A percentile compares a stretch with the other conserved stretches of the same genome.
Evolutionary conservation across 371 early-diverging fungal genomes (phyloP).

Genomic region (Mortierella sp.): DNA sequence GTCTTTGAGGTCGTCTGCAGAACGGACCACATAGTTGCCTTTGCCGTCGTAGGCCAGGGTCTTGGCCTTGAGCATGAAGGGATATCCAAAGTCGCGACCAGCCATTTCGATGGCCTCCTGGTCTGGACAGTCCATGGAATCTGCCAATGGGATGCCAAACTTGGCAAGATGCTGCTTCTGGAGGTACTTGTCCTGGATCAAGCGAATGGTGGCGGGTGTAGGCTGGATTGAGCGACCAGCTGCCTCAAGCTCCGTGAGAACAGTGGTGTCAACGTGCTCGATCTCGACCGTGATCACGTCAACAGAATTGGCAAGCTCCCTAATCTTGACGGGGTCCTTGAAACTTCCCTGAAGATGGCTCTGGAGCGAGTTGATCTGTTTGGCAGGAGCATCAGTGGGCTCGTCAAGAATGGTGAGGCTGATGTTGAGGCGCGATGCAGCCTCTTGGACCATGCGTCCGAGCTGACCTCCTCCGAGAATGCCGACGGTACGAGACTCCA

Average conservation of each 20-base stretch:
- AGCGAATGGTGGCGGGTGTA: conserved; percentile 79
- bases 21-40: conserved; percentile 88
- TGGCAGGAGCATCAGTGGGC: conserved; percentile 81
- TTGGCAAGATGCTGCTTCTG: conserved; percentile 83
- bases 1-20: conserved; percentile 67
- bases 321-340: conserved; percentile 78
- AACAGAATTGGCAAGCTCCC: conserved; percentile 74
- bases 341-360: conserved; percentile 85
- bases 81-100: conserved; percentile 81
- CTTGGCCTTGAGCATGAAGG: conserved; percentile 94
- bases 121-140: conserved; percentile 68
- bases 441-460: conserved; percentile 96
- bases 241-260: conserved; percentile 73
- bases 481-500: conserved; percentile 72
- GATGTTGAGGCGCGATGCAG: conserved; percentile 90
- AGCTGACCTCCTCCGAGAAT: conserved; percentile 93
- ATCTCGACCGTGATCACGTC: conserved; percentile 95
- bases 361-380: conserved; percentile 80
- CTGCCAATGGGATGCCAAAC: conserved; percentile 77
- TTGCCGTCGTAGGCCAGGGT: conserved; percentile 96
- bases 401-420: conserved; percentile 85
- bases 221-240: conserved; percentile 72
- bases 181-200: conserved; percentile 95
- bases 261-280: conserved; percentile 91
- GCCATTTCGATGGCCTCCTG: conserved; percentile 63